These are phyloP conservation scores for Xerocomus potaroensis DNA, from an alignment of 768 basidiomycete genomes.

Conservation along the genomic window DNA sequence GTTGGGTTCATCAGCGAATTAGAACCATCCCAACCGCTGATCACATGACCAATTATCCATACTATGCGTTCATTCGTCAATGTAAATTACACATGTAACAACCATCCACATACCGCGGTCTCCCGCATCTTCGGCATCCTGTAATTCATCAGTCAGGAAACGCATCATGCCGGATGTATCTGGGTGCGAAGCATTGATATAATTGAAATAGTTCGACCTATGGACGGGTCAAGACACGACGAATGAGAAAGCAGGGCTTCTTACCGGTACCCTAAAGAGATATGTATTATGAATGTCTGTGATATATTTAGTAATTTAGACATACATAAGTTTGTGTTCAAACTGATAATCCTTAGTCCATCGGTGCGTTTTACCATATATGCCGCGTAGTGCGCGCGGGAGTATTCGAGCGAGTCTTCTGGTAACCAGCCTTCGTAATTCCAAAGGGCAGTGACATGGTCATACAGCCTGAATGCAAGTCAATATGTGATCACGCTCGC, in stretches of 20 bases:
- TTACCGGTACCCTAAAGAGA: slow-evolving; percentile 31
- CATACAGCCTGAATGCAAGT: slow-evolving; percentile 56
- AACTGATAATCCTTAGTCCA: slow-evolving; percentile 65
- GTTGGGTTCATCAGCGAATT: slow-evolving; percentile 63
- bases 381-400: slow-evolving; percentile 65
- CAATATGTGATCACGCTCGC: not conserved
- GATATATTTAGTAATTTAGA: slow-evolving; percentile 7
- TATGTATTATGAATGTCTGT: not conserved
- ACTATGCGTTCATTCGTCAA: slow-evolving; percentile 29
- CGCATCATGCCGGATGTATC: slow-evolving; percentile 74
- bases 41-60: slow-evolving; percentile 55
- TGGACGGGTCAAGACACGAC: slow-evolving; percentile 3
- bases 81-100: not conserved
- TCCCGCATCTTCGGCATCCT: slow-evolving; percentile 72
- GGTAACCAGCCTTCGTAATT: slow-evolving; percentile 67
- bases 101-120: slow-evolving; percentile 51
- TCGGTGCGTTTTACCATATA: slow-evolving; percentile 66
- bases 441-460: slow-evolving; percentile 71
- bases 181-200: slow-evolving; percentile 65
- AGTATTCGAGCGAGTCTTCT: slow-evolving; percentile 48
- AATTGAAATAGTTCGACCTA: slow-evolving; percentile 71
- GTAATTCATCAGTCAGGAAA: slow-evolving; percentile 74
- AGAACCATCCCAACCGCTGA: slow-evolving; percentile 67
- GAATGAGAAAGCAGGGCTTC: slow-evolving; percentile 3
- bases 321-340: slow-evolving; percentile 77